phyloP scores from a whole-genome alignment of 768 basidiomycete genomes.

The Mycena venus region DNA sequence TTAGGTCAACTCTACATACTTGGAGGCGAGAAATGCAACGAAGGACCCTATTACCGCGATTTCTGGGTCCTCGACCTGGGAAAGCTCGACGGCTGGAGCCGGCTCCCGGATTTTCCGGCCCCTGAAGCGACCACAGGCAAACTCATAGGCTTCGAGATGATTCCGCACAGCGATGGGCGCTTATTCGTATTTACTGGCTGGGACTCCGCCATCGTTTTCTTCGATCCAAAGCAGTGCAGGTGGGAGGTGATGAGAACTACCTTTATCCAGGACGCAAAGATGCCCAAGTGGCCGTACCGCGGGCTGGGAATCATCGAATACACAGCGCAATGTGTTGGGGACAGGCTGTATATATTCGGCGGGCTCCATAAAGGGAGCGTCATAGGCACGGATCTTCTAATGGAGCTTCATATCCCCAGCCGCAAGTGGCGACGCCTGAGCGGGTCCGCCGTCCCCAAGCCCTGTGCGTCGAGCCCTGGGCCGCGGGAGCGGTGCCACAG shows the following conservation, averaged over 20 bases:
- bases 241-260: slow-evolving; percentile 48
- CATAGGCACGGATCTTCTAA: slow-evolving; percentile 53
- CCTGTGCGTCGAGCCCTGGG: slow-evolving; percentile 43
- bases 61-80: slow-evolving; percentile 43
- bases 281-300: slow-evolving; percentile 42
- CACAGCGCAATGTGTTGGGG: slow-evolving; percentile 42
- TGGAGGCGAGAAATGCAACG: slow-evolving; percentile 41
- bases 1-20: slow-evolving; percentile 45
- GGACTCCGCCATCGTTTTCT: slow-evolving; percentile 42
- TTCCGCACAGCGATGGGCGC: slow-evolving; percentile 41
- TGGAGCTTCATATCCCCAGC: slow-evolving; percentile 52
- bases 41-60: slow-evolving; percentile 44
- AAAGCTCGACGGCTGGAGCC: slow-evolving; percentile 41
- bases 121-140: slow-evolving; percentile 26
- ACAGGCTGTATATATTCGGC: slow-evolving; percentile 54
- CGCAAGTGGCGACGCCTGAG: slow-evolving; percentile 44
- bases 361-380: slow-evolving; percentile 42
- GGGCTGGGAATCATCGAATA: slow-evolving; percentile 25
- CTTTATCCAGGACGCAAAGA: slow-evolving; percentile 35
- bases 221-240: slow-evolving; percentile 49
- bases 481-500: slow-evolving; percentile 48
- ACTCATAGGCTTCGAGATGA: slow-evolving; percentile 39
- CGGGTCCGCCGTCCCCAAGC: slow-evolving; percentile 36
- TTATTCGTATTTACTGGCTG: slow-evolving; percentile 54
- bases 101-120: slow-evolving; percentile 42